Percentiles rank a stretch among this genome's conserved stretches.
Conservation (phyloP, 805 yeast genomes). For the Clavispora phyllophila region DNA sequence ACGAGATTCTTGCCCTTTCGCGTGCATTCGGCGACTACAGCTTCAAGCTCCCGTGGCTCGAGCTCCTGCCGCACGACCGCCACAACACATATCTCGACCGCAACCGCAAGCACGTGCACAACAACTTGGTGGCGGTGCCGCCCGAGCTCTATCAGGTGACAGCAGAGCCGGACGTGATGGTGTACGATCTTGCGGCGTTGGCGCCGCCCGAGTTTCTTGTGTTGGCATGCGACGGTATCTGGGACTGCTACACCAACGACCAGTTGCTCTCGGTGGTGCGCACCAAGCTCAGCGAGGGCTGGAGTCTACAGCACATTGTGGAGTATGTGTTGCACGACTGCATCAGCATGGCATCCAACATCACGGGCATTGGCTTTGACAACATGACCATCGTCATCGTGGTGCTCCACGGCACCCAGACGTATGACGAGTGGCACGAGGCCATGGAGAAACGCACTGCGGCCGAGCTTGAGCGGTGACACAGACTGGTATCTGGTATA, state of each 20-base stretch:
- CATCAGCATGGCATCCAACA: constrained; percentile 63
- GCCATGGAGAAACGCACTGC: constrained; percentile 41
- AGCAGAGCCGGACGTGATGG: constrained; percentile 39
- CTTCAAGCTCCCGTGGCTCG: constrained; percentile 36
- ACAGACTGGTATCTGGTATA: neutral
- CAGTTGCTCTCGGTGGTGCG: constrained; percentile 51
- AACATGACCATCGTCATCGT: constrained; percentile 75
- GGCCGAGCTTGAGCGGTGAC: constrained; percentile 16
- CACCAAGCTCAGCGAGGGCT: constrained; percentile 52
- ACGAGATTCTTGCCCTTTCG: constrained; percentile 39
- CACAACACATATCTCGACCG: constrained; percentile 29
- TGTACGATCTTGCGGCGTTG: constrained; percentile 31
- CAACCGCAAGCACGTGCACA: constrained; percentile 17
- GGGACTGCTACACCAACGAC: constrained; percentile 50
- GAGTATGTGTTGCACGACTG: constrained; percentile 61
- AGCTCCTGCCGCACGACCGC: constrained; percentile 14
- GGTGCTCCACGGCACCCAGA: constrained; percentile 47
- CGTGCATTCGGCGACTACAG: constrained; percentile 43
- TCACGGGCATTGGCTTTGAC: constrained; percentile 77
- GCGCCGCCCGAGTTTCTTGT: constrained; percentile 31
- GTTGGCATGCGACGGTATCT: constrained; percentile 43
- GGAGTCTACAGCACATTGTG: constrained; percentile 53
- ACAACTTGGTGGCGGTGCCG: constrained; percentile 31
- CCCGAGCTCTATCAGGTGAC: constrained; percentile 41
- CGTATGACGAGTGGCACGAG: constrained; percentile 55